Evolutionary conservation across 208 protist species (phyloP).

Genomic region (Giardia muris): DNA sequence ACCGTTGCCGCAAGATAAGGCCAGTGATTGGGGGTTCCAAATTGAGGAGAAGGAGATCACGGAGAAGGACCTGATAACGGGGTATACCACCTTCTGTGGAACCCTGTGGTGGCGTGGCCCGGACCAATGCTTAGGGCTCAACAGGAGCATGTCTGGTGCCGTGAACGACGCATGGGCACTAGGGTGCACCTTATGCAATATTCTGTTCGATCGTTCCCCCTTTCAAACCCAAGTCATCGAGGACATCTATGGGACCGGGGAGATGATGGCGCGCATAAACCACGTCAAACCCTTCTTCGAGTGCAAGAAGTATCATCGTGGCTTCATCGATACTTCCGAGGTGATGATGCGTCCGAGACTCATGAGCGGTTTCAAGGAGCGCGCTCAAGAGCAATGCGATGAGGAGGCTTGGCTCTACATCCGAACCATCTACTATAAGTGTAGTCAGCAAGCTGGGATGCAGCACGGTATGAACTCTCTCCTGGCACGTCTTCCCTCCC

Average conservation of each 20-base stretch:
- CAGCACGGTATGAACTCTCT: too few species aligned
- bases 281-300: not conserved
- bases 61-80: not conserved
- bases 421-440: too few species aligned
- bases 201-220: not conserved
- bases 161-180: not conserved
- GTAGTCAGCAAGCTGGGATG: too few species aligned
- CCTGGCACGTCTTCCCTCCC: too few species aligned
- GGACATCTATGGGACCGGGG: not conserved
- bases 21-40: not conserved
- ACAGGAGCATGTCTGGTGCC: not conserved
- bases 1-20: not conserved
- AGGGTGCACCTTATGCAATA: not conserved
- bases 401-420: too few species aligned
- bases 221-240: not conserved
- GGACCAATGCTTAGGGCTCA: not conserved
- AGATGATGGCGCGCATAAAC: not conserved
- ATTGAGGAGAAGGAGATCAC: not conserved
- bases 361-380: not conserved
- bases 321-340: not conserved
- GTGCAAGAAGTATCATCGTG: not conserved
- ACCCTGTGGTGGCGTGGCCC: not conserved
- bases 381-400: too few species aligned
- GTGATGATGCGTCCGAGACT: not conserved
- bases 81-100: not conserved